Base-by-base conservation (phyloP, 2,329 filamentous ascomycete genomes). In the Pseudofabraea citricarpa region DNA sequence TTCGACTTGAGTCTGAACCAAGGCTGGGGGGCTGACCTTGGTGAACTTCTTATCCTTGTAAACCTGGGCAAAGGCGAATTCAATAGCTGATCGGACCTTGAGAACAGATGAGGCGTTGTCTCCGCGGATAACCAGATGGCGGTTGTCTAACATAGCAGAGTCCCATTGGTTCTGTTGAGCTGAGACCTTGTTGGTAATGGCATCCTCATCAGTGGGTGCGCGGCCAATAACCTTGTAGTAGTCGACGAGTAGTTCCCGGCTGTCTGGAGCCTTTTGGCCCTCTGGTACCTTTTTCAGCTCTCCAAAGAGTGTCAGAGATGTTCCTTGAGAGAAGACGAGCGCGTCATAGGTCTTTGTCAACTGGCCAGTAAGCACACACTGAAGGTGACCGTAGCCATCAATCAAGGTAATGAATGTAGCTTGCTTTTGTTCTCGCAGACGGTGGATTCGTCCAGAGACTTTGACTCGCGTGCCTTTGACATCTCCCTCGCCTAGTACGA, bases 1-100 rank as follows among this genome's bases (percentile, higher is more conserved):
- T 36, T 97, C 72, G 94, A 93, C 47, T 95, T 93, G 65, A 95
- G 84, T 87, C 61, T 88, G 84, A 13, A 87, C 84, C 60, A 88
- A 81, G 27, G 82, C 82, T 10, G 84, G 84, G n/a, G 84, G 84
- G 39, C 79, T 81, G 50, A 87, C 83, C 61, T 87, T 84, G 51
- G 81, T 72, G 61, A 84, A 71, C 42, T 74, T 71, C 43, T 75
- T 68, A 57, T 85, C 79, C 53, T 79, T 75, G 63, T 83, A 87
- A 33, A 77, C 72, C 54, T 75, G 70, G 59, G 83, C 76, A 70
- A 87, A 87, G 9, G 83, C 83, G 54, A 75, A 77, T 50, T 85
- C 73, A 26, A 85, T 74, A 26, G 80, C 79, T 38, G 83, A 79
- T 47, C 84, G 80, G 41, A 88, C 81, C 60, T 86, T 83, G 72